Base-by-base conservation (phyloP, 2,329 filamentous ascomycete species). In the Pseudogymnoascus sp. region DNA sequence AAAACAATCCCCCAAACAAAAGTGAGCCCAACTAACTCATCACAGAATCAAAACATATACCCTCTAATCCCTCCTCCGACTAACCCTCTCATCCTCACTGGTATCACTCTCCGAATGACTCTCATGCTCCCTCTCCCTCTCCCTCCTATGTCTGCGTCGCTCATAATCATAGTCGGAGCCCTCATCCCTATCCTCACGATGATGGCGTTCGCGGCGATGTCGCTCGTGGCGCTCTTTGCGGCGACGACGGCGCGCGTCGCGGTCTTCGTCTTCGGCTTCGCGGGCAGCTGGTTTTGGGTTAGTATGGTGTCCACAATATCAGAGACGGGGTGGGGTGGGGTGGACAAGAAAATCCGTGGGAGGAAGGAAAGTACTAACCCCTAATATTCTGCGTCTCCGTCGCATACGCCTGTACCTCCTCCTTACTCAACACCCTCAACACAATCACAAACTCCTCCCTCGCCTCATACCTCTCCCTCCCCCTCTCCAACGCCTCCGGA, bases 401-500 rank as follows among this genome's bases (percentile, higher is more conserved):
- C 11, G 91, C 91, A 70, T 96, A 91, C 34, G 85, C 86, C 73
- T 96, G 88, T 61, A 97, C 96, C 70, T 97, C 91, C 67, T 95
- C 90, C 73, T 89, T 90, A 57, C 85, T 89, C 71, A 97, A 74
- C 6, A 97, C 93, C 61, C 92, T 81, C 61, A 97, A 79, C 2
- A 97, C 91, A 72, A 97, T 96, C 62, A 97, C 91, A 73, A 91
- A 95, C 70, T 96, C 91, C 63, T 91, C 84, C n/a, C 91, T 84
- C 68, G 95, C 89, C 74, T 97, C 93, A 67, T 89, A 97, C 30
- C 93, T 82, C 76, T 97, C 92, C 68, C 94, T 89, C n/a, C 89
- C 89, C 64, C 89, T 82, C 62, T 90, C 88, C 54, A 97, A 76
- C 0, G 92, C 91, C 67, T 93, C 89, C 0, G 92, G 91, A 67